Evolutionary conservation across 345 rosid genomes (phyloP).

Genomic region (Zanthoxylum bungeanum): DNA sequence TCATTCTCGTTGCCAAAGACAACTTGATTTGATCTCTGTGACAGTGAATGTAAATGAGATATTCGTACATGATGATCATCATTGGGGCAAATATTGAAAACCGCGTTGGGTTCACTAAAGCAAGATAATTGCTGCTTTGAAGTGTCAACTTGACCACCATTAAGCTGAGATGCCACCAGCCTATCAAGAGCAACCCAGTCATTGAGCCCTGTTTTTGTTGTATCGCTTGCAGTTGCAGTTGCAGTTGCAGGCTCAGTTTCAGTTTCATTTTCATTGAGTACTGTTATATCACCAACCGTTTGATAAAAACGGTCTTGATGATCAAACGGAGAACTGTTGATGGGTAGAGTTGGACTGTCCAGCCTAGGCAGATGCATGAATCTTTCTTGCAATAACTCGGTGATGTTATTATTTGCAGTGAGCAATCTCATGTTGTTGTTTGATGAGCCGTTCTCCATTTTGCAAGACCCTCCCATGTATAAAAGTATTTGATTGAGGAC

Average conservation of each 20-base stretch:
- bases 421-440: no score
- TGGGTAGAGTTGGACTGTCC: slow-evolving; percentile 47
- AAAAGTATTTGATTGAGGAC: slow-evolving; percentile 67
- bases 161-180: slow-evolving; percentile 91
- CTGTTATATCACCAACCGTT: slow-evolving; percentile 38
- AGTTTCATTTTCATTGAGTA: slow-evolving; percentile 20
- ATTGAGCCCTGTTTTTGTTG: slow-evolving; percentile 28
- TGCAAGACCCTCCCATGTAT: slow-evolving; percentile 69
- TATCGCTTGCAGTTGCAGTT: no score
- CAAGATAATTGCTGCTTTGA: slow-evolving; percentile 42
- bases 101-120: slow-evolving; percentile 38
- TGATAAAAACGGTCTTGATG: slow-evolving; percentile 27
- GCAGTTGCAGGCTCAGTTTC: no score
- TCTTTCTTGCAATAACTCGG: slow-evolving; percentile 34
- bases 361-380: slow-evolving; percentile 75
- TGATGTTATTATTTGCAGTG: slow-evolving; percentile 20
- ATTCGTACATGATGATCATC: no score
- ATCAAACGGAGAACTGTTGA: slow-evolving; percentile 13
- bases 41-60: slow-evolving; percentile 23
- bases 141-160: slow-evolving; percentile 53
- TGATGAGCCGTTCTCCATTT: slow-evolving; percentile 49
- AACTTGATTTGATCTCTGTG: slow-evolving; percentile 31
- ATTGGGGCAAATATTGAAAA: slow-evolving; percentile 34
- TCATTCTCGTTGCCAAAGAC: slow-evolving; percentile 49
- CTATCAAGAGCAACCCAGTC: slow-evolving; percentile 86